phyloP scores from a whole-genome alignment of 129 eudicot genomes.

The Pittosporum tobira region DNA sequence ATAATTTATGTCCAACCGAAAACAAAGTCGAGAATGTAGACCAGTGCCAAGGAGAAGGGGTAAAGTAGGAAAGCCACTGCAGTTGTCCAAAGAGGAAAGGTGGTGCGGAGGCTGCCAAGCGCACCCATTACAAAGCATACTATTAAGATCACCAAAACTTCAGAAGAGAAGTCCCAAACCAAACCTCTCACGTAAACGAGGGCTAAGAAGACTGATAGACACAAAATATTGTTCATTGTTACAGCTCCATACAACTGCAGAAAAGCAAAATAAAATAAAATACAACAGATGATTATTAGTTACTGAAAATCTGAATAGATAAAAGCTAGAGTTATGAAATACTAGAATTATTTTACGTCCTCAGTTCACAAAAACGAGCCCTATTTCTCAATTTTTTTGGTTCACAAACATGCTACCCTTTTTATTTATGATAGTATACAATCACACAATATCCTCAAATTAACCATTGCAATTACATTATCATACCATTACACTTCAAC shows the following conservation, averaged over 20 bases:
- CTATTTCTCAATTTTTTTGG: too few relatives aligned
- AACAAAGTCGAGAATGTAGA: conserved; percentile 74
- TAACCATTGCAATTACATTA: too few relatives aligned
- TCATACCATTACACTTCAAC: neutral
- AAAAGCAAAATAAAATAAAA: conserved; percentile 1
- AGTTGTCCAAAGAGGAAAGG: conserved; percentile 88
- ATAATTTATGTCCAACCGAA: conserved; percentile 82
- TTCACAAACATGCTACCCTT: neutral
- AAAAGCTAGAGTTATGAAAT: too few relatives aligned
- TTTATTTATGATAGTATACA: neutral
- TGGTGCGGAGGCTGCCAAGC: conserved; percentile 68
- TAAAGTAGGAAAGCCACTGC: conserved; percentile 65
- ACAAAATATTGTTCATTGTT: conserved; percentile 74
- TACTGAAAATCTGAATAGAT: too few relatives aligned
- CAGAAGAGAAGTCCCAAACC: conserved; percentile 88
- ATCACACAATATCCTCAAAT: neutral
- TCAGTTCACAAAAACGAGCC: too few relatives aligned
- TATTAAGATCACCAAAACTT: conserved; percentile 65
- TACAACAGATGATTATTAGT: neutral
- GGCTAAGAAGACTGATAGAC: conserved; percentile 76
- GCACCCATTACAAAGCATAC: conserved; percentile 85
- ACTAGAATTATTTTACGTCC: too few relatives aligned
- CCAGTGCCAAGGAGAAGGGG: conserved; percentile 67
- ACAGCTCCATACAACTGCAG: conserved; percentile 84
- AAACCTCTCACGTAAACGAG: conserved; percentile 67